Percentiles rank a stretch among this genome's conserved stretches.
These are phyloP conservation scores for Tulasnella calospora DNA, from an alignment of 768 basidiomycete genomes.

Conservation along the genomic window DNA sequence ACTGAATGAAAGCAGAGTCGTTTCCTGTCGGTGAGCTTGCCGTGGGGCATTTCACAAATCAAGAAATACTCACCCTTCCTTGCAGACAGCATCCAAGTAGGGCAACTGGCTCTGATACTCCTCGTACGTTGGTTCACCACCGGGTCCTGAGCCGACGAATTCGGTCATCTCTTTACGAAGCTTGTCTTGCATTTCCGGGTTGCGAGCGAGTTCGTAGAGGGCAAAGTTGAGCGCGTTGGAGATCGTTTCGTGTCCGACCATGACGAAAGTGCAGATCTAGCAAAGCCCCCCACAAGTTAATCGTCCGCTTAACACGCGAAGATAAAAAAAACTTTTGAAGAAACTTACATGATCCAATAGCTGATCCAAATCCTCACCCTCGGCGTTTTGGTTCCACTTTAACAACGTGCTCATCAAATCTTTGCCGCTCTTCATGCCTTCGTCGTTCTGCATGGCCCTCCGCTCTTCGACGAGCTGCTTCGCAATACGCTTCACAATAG, in stretches of 20 bases:
- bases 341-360: slow-evolving; percentile 27
- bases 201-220: slow-evolving; percentile 41
- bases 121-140: slow-evolving; percentile 38
- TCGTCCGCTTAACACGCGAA: too few relatives aligned
- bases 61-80: slow-evolving; percentile 37
- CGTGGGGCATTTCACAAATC: too few relatives aligned
- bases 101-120: slow-evolving; percentile 38
- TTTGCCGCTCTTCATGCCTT: slow-evolving; percentile 22
- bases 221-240: slow-evolving; percentile 38
- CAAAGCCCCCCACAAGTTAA: not conserved
- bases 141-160: slow-evolving; percentile 27
- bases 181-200: slow-evolving; percentile 39
- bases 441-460: not conserved
- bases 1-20: slow-evolving; percentile 30
- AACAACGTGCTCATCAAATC: slow-evolving; percentile 25
- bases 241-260: slow-evolving; percentile 20
- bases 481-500: slow-evolving; percentile 31
- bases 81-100: slow-evolving; percentile 43
- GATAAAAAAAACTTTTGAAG: too few relatives aligned
- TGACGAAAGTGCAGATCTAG: slow-evolving; percentile 39
- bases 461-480: slow-evolving; percentile 12
- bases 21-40: too few relatives aligned
- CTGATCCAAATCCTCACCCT: slow-evolving; percentile 25
- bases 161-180: slow-evolving; percentile 42
- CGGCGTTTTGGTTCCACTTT: not conserved